A percentile compares a stretch with the other conserved stretches of the same genome.
phyloP scores from a whole-genome alignment of 2,329 filamentous ascomycete species.

The Triangularia setosa region DNA sequence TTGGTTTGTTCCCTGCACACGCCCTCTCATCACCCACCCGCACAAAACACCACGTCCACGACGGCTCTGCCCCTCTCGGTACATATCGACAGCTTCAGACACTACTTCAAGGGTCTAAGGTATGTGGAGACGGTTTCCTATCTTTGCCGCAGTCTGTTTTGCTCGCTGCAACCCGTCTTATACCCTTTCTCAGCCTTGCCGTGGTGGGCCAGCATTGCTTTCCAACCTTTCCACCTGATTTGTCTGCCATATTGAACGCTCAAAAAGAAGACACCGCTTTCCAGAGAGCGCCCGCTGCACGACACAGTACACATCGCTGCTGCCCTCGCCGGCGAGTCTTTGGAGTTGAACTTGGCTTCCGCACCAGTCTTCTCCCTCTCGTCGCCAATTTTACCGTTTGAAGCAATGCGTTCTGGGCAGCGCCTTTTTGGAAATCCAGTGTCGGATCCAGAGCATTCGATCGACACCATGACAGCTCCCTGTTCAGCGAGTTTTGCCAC shows the following conservation, averaged over 20 bases:
- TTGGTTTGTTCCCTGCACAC: neutral
- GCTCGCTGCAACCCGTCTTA: too few species aligned
- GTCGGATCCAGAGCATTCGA: neutral
- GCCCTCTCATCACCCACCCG: neutral
- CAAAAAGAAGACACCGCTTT: neutral
- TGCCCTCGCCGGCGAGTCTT: too few species aligned
- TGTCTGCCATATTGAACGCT: neutral
- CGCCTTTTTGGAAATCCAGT: neutral
- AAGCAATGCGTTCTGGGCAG: neutral
- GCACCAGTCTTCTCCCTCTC: neutral
- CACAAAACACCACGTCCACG: neutral
- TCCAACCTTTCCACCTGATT: neutral
- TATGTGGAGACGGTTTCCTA: neutral
- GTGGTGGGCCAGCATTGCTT: neutral
- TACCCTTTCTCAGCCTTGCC: neutral
- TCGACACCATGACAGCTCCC: neutral
- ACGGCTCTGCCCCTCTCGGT: neutral
- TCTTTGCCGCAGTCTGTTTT: neutral
- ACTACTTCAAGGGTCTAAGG: neutral
- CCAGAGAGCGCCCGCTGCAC: too few species aligned
- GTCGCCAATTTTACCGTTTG: neutral
- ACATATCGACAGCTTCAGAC: neutral
- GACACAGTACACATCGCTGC: too few species aligned
- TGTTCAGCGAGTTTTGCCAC: neutral
- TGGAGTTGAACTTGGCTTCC: neutral